Base-by-base conservation (phyloP, 2,329 filamentous ascomycete species). In the Neofusicoccum parvum region DNA sequence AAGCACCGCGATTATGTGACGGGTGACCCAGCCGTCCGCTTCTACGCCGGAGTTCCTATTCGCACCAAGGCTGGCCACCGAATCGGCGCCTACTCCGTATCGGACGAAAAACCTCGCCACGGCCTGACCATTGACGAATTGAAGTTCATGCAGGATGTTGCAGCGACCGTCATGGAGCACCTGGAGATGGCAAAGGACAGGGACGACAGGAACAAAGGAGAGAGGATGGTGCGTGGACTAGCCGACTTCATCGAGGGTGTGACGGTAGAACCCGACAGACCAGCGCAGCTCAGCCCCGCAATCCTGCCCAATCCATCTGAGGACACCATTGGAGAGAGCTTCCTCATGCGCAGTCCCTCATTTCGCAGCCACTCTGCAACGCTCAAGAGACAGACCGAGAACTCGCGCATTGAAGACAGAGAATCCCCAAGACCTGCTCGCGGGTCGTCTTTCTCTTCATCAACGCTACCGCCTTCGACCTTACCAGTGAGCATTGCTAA, bases 1-100 rank as follows among this genome's bases (percentile, higher is more conserved):
- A 74, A 76, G 45, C 15, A 71, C 58, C 74, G 71, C 60, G 70
- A 74, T 3, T 76, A 72, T 7, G 75, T 79, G n/a, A 37, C 39
- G 36, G 36, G 20, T 7, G 23, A 58, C 5, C 62, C 66, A 11
- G 73, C 72, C 15, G 59, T 66, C 7, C 71, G 74, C 3, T 87
- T 87, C 70, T 86, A 87, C 66, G 85, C 85, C 5, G 85, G 84
- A 17, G 87, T 89, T 0, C 88, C 88, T 0, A 85, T 91, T 63
- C 82, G 83, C 32, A 87, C 85, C 37, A 82, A 82, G 0, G 83
- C 81, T 41, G 82, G 85, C 34, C 83, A 85, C 69, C 82, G 83
- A 53, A 86, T 91, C 64, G 88, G 88, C 10, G 83, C 82, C 11
- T 87, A 88, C 66, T 84, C 85, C 62, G 82, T 90, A 2, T 77